Percentiles rank a stretch among this genome's conserved stretches.
Evolutionary conservation across 1,284 basidiomycete species (phyloP).

Genomic region (Filobasidium uniguttulatum): DNA sequence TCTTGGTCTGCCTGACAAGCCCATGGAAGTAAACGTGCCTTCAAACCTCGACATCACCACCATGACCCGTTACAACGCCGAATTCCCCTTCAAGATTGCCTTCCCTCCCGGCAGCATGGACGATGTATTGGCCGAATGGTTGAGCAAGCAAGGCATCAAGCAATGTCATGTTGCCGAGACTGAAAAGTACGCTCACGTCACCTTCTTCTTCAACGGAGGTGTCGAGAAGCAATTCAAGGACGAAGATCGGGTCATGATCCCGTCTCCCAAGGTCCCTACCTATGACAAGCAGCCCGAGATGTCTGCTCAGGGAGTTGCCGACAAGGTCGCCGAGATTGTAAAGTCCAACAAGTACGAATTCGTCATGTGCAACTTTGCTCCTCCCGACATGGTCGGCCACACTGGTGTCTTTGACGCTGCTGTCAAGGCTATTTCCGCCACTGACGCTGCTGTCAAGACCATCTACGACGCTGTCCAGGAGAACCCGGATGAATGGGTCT

Average conservation of each 20-base stretch:
- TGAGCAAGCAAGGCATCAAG: slow-evolving; percentile 58
- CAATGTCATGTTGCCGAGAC: slow-evolving; percentile 83
- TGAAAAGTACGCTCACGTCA: slow-evolving; percentile 89
- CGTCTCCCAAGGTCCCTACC: slow-evolving; percentile 75
- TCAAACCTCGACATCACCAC: slow-evolving; percentile 69
- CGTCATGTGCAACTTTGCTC: slow-evolving; percentile 91
- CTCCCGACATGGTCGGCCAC: slow-evolving; percentile 90
- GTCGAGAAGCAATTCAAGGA: slow-evolving; percentile 73
- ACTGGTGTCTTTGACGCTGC: slow-evolving; percentile 79
- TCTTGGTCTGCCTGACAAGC: slow-evolving; percentile 65
- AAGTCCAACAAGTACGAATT: slow-evolving; percentile 58
- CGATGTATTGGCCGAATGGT: slow-evolving; percentile 81
- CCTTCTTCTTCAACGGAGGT: slow-evolving; percentile 93
- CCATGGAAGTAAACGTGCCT: slow-evolving; percentile 68
- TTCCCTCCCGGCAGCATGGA: slow-evolving; percentile 83
- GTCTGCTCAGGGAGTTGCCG: slow-evolving; percentile 70
- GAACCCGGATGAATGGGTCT: slow-evolving; percentile 61
- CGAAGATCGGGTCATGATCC: slow-evolving; percentile 76
- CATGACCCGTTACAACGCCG: slow-evolving; percentile 82
- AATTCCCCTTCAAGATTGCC: slow-evolving; percentile 71
- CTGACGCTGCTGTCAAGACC: slow-evolving; percentile 71
- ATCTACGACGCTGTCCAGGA: slow-evolving; percentile 70
- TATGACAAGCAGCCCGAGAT: slow-evolving; percentile 79
- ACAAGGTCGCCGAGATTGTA: slow-evolving; percentile 76
- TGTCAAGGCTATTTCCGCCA: slow-evolving; percentile 64